These are phyloP conservation scores for Quercus dentata DNA, from an alignment of 306 rosid genomes.

Conservation along the genomic window DNA sequence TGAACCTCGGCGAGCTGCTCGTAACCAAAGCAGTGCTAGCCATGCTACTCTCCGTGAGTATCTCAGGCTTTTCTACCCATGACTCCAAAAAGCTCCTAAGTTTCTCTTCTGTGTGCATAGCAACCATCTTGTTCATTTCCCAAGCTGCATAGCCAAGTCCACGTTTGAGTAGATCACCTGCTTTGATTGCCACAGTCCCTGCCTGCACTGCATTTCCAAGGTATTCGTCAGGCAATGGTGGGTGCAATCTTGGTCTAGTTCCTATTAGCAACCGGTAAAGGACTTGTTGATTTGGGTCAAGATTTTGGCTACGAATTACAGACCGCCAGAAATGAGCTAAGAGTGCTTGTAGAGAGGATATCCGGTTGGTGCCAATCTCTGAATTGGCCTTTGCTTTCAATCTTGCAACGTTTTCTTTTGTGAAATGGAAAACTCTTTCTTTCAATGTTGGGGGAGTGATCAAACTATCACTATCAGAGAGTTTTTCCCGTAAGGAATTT, in stretches of 20 bases:
- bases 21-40: neutral
- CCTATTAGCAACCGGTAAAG: neutral
- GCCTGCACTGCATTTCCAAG: neutral
- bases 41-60: neutral
- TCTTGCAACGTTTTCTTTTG: neutral
- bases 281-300: neutral
- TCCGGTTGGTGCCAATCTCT: neutral
- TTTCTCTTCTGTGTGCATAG: neutral
- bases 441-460: neutral
- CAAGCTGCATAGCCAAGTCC: neutral
- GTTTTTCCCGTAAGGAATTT: no score
- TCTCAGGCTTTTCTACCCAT: neutral
- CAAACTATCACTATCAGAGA: no score
- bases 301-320: neutral
- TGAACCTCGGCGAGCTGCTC: neutral
- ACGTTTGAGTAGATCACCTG: neutral
- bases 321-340: neutral
- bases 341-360: constrained; percentile 16
- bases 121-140: neutral
- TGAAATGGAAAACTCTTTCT: neutral
- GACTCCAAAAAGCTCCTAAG: neutral
- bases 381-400: constrained; percentile 16
- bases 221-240: neutral
- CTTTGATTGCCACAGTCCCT: neutral
- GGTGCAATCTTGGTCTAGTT: neutral